Conservation (phyloP, 176 grass and related monocot species). For the Paspalum vaginatum region DNA sequence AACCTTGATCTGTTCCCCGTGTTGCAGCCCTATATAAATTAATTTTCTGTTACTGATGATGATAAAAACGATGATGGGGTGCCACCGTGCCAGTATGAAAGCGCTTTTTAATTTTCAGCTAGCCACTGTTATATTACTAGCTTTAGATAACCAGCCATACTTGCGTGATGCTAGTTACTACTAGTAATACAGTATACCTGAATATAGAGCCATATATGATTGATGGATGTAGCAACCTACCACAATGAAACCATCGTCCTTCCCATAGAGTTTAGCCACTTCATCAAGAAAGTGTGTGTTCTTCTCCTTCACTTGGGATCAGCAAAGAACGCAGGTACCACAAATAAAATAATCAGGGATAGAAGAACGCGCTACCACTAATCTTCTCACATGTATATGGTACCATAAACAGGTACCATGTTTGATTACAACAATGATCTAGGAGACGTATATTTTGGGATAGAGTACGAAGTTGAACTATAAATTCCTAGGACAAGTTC, state of each 20-base stretch:
- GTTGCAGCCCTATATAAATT: constrained; percentile 22
- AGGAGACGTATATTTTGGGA: neutral
- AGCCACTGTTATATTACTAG: neutral
- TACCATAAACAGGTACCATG: neutral
- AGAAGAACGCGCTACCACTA: neutral
- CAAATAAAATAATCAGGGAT: neutral
- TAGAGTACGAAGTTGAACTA: neutral
- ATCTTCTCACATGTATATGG: neutral
- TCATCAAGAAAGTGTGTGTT: constrained; percentile 38
- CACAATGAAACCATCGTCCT: constrained; percentile 41
- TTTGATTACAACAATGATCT: too few relatives aligned
- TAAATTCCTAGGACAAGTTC: neutral
- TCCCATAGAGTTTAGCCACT: constrained; percentile 34
- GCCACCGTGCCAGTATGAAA: neutral
- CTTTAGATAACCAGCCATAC: neutral
- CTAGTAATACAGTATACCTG: neutral
- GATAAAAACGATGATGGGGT: too few relatives aligned
- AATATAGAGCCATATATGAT: neutral
- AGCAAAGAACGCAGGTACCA: neutral
- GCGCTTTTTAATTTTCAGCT: neutral
- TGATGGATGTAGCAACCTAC: constrained; percentile 15
- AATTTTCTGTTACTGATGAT: neutral
- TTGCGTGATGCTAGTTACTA: neutral
- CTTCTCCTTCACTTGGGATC: constrained; percentile 41
- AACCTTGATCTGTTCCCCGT: constrained; percentile 48